Evolutionary conservation across 2,329 filamentous ascomycete genomes (phyloP).

Genomic region (Cordyceps cicadae): DNA sequence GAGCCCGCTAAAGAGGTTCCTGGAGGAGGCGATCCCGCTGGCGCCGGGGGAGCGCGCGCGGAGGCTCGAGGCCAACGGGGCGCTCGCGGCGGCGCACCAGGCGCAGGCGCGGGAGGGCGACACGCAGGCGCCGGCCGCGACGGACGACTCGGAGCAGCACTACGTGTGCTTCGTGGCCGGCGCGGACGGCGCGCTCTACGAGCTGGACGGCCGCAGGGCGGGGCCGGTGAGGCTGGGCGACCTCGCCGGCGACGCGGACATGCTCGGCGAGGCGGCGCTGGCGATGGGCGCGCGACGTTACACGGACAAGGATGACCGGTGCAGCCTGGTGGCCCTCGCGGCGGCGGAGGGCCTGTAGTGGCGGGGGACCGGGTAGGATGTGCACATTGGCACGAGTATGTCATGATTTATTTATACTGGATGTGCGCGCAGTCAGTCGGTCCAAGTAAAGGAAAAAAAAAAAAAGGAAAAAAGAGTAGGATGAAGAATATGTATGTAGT

Average conservation of each 20-base stretch:
- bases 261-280: constrained; percentile 67
- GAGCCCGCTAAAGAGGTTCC: constrained; percentile 55
- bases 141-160: constrained; percentile 83
- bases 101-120: constrained; percentile 70
- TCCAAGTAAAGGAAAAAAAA: no score
- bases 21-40: constrained; percentile 63
- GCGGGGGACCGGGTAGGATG: no score
- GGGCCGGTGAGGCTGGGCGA: constrained; percentile 49
- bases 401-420: no score
- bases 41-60: constrained; percentile 60
- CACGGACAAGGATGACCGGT: constrained; percentile 29
- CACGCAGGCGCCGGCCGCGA: constrained; percentile 66
- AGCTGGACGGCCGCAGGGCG: constrained; percentile 47
- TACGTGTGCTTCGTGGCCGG: constrained; percentile 90
- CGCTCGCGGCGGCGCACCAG: constrained; percentile 70
- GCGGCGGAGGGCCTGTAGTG: no score
- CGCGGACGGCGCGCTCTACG: constrained; percentile 53
- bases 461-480: no score
- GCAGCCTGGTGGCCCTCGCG: no score
- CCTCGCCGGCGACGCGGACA: constrained; percentile 55
- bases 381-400: no score
- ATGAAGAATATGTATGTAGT: no score
- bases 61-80: constrained; percentile 44
- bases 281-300: constrained; percentile 56
- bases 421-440: no score